Percentiles rank a stretch among this genome's conserved stretches.
phyloP scores from a whole-genome alignment of 805 yeast genomes.

The Lachancea sp. region DNA sequence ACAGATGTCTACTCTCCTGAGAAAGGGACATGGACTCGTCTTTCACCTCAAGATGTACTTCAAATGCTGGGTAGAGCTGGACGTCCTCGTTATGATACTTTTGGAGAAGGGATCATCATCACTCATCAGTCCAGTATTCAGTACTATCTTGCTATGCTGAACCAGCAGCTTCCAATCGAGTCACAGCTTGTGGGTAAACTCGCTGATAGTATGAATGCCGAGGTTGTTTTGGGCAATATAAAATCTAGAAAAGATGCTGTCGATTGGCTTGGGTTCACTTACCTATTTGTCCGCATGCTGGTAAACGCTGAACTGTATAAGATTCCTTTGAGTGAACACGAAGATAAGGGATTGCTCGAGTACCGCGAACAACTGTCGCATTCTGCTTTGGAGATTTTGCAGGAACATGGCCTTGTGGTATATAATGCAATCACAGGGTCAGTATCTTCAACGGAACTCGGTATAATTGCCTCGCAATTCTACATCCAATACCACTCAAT shows the following conservation, averaged over 20 bases:
- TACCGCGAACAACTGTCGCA: conserved; percentile 66
- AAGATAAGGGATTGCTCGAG: conserved; percentile 43
- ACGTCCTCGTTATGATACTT: conserved; percentile 85
- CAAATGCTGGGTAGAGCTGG: conserved; percentile 99
- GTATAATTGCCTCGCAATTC: conserved; percentile 78
- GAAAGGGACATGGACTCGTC: conserved; percentile 78
- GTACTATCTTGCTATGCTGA: conserved; percentile 82
- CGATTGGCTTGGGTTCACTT: conserved; percentile 74
- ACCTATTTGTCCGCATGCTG: conserved; percentile 72
- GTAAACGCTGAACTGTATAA: conserved; percentile 67
- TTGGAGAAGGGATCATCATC: conserved; percentile 90
- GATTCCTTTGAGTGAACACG: conserved; percentile 56
- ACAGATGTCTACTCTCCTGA: conserved; percentile 92
- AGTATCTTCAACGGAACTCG: conserved; percentile 60
- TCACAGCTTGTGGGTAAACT: conserved; percentile 70
- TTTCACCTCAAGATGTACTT: conserved; percentile 90
- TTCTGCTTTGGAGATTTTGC: conserved; percentile 61
- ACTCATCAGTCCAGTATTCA: conserved; percentile 82
- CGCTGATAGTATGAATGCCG: conserved; percentile 80
- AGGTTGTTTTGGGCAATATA: conserved; percentile 68
- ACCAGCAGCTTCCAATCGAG: conserved; percentile 89
- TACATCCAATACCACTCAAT: conserved; percentile 76
- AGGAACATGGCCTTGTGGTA: conserved; percentile 48
- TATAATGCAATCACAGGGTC: conserved; percentile 48
- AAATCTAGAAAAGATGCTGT: conserved; percentile 57